These are phyloP conservation scores for Paramecium sexaurelia DNA, from an alignment of 73 alveolate genomes.

Conservation along the genomic window DNA sequence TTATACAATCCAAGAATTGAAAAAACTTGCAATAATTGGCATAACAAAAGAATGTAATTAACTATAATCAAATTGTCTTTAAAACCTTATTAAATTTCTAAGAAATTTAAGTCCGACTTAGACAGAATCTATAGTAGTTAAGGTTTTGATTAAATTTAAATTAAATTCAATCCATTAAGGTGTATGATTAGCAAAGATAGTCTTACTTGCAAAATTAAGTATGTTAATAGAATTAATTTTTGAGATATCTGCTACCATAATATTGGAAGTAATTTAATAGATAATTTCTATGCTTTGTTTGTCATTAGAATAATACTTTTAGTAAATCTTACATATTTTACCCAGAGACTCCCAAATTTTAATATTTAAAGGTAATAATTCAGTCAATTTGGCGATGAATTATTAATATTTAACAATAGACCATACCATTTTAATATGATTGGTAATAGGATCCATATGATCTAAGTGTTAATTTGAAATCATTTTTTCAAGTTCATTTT, in stretches of 20 bases:
- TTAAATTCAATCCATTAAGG: conserved; percentile 16
- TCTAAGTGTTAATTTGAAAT: background rate
- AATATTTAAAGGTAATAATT: background rate
- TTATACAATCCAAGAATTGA: background rate
- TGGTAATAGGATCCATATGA: conserved; percentile 1
- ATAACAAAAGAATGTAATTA: background rate
- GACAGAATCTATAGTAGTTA: background rate
- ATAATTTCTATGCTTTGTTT: background rate
- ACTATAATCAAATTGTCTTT: background rate
- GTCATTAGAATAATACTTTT: background rate
- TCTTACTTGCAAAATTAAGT: background rate
- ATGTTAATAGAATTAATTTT: background rate
- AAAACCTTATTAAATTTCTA: background rate
- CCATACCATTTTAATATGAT: background rate
- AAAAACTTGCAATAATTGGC: background rate
- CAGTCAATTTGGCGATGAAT: background rate
- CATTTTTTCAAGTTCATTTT: background rate
- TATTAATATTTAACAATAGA: background rate
- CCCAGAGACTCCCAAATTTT: conserved; percentile 28
- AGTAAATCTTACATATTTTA: background rate
- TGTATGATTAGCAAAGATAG: background rate
- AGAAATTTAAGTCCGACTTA: background rate
- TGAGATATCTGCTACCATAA: background rate
- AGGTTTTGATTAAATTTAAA: background rate
- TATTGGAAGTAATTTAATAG: background rate